These are phyloP conservation scores for Myxozyma melibiosi DNA, from an alignment of 805 yeast genomes.

Conservation along the genomic window DNA sequence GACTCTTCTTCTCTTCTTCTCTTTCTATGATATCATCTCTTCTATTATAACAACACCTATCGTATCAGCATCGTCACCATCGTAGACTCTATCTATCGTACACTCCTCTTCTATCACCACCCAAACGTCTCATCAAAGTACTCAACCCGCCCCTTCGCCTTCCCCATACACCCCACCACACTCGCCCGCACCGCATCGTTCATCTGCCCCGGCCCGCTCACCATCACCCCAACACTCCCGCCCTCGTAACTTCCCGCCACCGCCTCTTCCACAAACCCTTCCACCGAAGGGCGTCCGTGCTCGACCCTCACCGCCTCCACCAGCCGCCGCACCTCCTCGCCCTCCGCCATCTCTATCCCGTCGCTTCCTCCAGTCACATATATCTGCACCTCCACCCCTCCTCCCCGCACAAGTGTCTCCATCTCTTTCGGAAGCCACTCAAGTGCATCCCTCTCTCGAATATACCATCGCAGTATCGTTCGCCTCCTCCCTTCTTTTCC, in stretches of 20 bases:
- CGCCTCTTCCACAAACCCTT: not conserved
- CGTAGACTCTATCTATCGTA: not conserved
- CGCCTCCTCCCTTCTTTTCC: not conserved
- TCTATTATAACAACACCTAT: no score
- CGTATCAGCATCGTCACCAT: no score
- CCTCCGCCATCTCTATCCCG: not conserved
- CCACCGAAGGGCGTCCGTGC: not conserved
- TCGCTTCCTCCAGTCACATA: not conserved
- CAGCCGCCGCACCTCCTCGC: not conserved
- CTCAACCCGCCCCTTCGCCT: constrained; percentile 57
- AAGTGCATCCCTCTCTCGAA: constrained; percentile 5
- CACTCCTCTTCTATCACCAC: constrained; percentile 58
- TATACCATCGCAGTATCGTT: constrained; percentile 4
- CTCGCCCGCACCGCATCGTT: constrained; percentile 58
- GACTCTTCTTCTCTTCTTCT: no score
- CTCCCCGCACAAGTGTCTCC: not conserved
- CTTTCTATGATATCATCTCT: no score
- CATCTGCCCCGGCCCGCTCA: constrained; percentile 64
- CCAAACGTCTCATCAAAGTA: constrained; percentile 73
- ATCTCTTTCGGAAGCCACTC: constrained; percentile 9
- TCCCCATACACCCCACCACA: constrained; percentile 49
- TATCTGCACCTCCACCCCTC: not conserved
- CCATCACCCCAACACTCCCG: constrained; percentile 51
- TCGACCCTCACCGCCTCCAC: not conserved
- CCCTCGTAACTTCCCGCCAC: not conserved